These are phyloP conservation scores for Pythium myriotylum DNA, from an alignment of 352 stramenopile species.

Conservation along the genomic window DNA sequence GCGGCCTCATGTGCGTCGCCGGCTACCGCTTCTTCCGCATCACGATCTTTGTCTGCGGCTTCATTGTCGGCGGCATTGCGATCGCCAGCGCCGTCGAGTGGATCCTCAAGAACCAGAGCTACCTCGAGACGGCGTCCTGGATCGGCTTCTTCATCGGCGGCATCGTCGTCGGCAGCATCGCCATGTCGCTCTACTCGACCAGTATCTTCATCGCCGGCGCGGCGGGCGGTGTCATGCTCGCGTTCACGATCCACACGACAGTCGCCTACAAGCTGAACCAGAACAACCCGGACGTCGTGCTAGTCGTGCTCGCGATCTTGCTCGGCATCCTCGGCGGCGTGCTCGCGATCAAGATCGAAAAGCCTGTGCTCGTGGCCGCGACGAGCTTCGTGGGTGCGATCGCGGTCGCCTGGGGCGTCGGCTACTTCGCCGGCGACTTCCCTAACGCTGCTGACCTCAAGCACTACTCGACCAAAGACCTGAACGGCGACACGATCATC, in stretches of 20 bases:
- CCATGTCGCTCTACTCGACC: constrained; percentile 45
- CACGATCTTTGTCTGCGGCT: constrained; percentile 47
- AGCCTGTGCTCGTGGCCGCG: constrained; percentile 54
- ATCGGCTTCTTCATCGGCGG: constrained; percentile 52
- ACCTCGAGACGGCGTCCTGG: constrained; percentile 49
- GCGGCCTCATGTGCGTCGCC: constrained; percentile 43
- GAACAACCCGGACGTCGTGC: constrained; percentile 39
- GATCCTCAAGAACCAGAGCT: constrained; percentile 31
- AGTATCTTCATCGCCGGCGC: constrained; percentile 52
- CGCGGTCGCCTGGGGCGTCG: constrained; percentile 46
- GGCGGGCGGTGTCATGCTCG: constrained; percentile 39
- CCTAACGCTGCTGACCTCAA: constrained; percentile 54
- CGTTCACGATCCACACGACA: constrained; percentile 51
- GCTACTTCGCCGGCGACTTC: constrained; percentile 63
- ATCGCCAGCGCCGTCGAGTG: constrained; percentile 37
- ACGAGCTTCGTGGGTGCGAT: constrained; percentile 51
- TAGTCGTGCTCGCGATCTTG: constrained; percentile 49
- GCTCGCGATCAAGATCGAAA: constrained; percentile 51
- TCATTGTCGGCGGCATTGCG: constrained; percentile 43
- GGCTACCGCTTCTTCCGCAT: constrained; percentile 69
- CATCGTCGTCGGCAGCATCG: constrained; percentile 34
- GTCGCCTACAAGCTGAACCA: constrained; percentile 39
- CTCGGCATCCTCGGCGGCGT: constrained; percentile 41
- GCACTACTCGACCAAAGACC: constrained; percentile 25
- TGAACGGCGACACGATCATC: constrained; percentile 30